Evolutionary conservation across 1,139 yeast genomes (phyloP).

Genomic region (Hemisphaericaspora xylanilytica): DNA sequence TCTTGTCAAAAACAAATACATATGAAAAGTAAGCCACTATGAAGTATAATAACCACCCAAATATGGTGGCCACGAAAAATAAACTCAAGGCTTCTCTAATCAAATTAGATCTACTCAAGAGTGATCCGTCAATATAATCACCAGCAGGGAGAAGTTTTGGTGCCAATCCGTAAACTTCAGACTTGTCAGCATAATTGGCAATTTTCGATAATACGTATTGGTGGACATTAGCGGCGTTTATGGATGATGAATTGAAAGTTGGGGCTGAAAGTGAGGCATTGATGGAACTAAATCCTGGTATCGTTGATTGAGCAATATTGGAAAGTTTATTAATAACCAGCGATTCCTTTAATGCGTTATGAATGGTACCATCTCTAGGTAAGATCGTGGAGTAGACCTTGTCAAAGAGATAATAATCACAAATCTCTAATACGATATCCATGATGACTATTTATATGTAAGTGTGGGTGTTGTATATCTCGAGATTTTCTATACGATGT

Average conservation of each 20-base stretch:
- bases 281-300: not conserved
- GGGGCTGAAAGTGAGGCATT: slow-evolving; percentile 5
- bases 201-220: slow-evolving; percentile 16
- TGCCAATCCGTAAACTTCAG: slow-evolving; percentile 38
- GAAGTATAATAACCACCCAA: slow-evolving; percentile 82
- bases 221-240: slow-evolving; percentile 14
- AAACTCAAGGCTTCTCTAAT: slow-evolving; percentile 70
- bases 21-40: slow-evolving; percentile 75
- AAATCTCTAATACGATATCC: slow-evolving; percentile 86
- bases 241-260: slow-evolving; percentile 7
- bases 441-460: no score
- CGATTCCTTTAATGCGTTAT: slow-evolving; percentile 12
- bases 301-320: not conserved
- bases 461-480: not conserved
- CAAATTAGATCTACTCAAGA: slow-evolving; percentile 67
- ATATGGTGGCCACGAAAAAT: slow-evolving; percentile 68
- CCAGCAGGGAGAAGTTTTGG: slow-evolving; percentile 44
- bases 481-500: no score
- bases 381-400: slow-evolving; percentile 56
- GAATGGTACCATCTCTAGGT: slow-evolving; percentile 34
- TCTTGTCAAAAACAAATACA: slow-evolving; percentile 75
- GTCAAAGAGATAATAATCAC: slow-evolving; percentile 73
- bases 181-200: slow-evolving; percentile 27
- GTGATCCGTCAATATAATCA: slow-evolving; percentile 55
- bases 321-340: slow-evolving; percentile 8